phyloP scores from a whole-genome alignment of 257 asterid species.

The Solanum peruvianum region DNA sequence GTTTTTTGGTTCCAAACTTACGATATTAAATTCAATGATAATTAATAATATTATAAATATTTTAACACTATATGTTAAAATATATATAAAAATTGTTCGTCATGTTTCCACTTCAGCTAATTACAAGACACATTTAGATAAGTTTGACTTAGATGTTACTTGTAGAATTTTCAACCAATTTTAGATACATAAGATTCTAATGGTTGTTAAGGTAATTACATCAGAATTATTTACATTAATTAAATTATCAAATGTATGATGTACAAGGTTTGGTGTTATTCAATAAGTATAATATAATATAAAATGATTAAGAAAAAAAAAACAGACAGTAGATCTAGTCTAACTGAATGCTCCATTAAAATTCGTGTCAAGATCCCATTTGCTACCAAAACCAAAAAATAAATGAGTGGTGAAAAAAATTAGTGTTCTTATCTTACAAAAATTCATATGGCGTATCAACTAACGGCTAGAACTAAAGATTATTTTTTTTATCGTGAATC shows the following conservation, averaged over 20 bases:
- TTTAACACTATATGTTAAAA: fast-evolving
- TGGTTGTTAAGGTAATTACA: neutral
- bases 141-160: neutral
- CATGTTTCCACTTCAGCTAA: neutral
- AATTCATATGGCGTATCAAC: neutral
- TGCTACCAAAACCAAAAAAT: neutral
- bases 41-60: too few relatives aligned
- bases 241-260: neutral
- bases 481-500: too few relatives aligned
- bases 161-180: neutral
- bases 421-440: neutral
- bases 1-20: fast-evolving
- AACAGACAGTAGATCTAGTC: neutral
- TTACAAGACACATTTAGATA: neutral
- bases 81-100: too few relatives aligned
- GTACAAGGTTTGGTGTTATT: neutral
- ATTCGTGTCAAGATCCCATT: neutral
- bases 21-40: fast-evolving
- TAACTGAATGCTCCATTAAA: neutral
- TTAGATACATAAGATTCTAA: neutral
- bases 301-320: neutral
- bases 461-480: too few relatives aligned
- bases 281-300: neutral
- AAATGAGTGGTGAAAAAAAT: neutral
- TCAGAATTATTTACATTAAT: neutral